phyloP scores from a whole-genome alignment of 352 stramenopile genomes.

The Albugo laibachii region DNA sequence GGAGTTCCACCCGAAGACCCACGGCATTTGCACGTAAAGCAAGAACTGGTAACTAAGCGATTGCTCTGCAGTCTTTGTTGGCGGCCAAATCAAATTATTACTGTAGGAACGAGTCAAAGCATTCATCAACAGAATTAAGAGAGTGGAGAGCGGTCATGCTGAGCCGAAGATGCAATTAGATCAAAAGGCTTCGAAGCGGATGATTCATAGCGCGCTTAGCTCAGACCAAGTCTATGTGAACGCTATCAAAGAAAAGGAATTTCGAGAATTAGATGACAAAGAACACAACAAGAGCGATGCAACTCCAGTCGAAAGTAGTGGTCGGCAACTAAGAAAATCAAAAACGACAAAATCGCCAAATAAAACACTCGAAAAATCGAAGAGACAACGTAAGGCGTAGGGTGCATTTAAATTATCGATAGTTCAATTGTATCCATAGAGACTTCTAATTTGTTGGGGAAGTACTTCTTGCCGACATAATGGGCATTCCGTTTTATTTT shows the following conservation, averaged over 20 bases:
- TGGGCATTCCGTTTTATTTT: slow-evolving; percentile 81
- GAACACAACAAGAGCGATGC: neutral
- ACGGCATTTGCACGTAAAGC: slow-evolving; percentile 77
- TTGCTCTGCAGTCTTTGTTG: neutral
- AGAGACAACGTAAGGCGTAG: slow-evolving; percentile 22
- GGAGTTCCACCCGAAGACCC: slow-evolving; percentile 75
- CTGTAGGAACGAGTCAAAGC: slow-evolving; percentile 60
- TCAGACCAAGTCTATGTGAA: slow-evolving; percentile 70
- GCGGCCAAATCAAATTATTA: neutral
- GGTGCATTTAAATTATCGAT: neutral
- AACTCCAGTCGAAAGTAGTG: neutral
- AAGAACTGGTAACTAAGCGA: slow-evolving; percentile 34
- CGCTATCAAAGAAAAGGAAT: slow-evolving; percentile 26
- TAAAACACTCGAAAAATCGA: slow-evolving; percentile 31
- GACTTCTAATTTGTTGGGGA: slow-evolving; percentile 80
- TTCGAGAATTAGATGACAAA: slow-evolving; percentile 13
- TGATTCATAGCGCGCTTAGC: slow-evolving; percentile 71
- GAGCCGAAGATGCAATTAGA: slow-evolving; percentile 53
- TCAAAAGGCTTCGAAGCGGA: slow-evolving; percentile 57
- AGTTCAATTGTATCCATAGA: slow-evolving; percentile 77
- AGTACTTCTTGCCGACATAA: slow-evolving; percentile 72
- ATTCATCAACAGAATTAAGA: slow-evolving; percentile 82
- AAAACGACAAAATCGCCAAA: slow-evolving; percentile 1
- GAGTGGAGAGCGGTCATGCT: slow-evolving; percentile 65
- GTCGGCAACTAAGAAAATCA: slow-evolving; percentile 1